Evolutionary conservation across 2,329 filamentous ascomycete species (phyloP), one percentile per base, ranked within the genome.

Genomic region (Colletotrichum brevisporum): DNA sequence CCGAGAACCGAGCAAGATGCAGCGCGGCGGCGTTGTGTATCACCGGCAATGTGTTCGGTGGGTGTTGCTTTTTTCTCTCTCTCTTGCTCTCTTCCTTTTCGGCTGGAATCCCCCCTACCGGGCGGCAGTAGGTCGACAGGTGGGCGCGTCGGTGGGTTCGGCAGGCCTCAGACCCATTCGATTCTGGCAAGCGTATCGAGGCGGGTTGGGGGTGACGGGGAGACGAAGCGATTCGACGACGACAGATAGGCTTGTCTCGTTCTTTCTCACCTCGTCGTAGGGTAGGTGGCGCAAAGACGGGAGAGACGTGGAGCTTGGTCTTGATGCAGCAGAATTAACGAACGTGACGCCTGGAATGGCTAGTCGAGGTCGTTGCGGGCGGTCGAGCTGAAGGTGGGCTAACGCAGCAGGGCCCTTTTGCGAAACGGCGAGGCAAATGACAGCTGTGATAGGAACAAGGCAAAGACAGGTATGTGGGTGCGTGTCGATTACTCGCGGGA

Each of bases 151-250:
- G 53, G 63, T 70, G 67, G 63, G 52, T 67, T 59, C 58, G 63
- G 55, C 48, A 54, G 67, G 64, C 63, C 52, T 70, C 64, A 70
- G 63, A 68, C 67, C 67, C 67, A 68, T 70, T 63, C 67, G 67
- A 68, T 47, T 67, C 50, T 57, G 67, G 48, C 66, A 69, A 69
- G 51, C 24, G 63, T 70, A 68, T 70, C 64, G 67, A 55, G 52
- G 57, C 52, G 52, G 63, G 47, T 36, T 68, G 66, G 66, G 62
- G 62, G 56, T 47, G 62, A 59, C 50, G 62, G 18, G 66, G 51
- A 69, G 56, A 69, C 45, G 66, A 69, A 60, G 66, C 66, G 66
- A 69, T 56, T 69, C 62, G 66, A 47, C 62, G 54, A 52, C 43
- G n/a, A 52, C 43, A 15, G 55, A 31, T 52, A 21, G 55, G 41